A percentile compares a stretch with the other conserved stretches of the same genome.
These are phyloP conservation scores for Penicillium canariense DNA, from an alignment of 495 filamentous ascomycete genomes.

Conservation along the genomic window DNA sequence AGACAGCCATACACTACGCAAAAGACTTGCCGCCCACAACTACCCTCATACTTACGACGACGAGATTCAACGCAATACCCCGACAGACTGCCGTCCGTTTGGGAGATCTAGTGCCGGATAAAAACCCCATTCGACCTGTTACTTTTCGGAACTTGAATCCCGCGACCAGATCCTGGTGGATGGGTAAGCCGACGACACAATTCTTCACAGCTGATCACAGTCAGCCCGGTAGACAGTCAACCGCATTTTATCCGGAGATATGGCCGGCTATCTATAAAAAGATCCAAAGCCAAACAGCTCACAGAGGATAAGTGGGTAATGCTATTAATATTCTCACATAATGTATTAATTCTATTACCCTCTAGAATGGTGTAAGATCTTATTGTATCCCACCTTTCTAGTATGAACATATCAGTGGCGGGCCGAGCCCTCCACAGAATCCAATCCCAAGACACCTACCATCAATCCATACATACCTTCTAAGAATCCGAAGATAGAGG, in stretches of 20 bases:
- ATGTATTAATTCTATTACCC: too few species aligned
- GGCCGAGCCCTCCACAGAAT: too few species aligned
- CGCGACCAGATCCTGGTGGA: slow-evolving; percentile 33
- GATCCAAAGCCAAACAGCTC: slow-evolving; percentile 27
- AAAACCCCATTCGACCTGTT: slow-evolving; percentile 36
- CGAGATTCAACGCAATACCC: slow-evolving; percentile 55
- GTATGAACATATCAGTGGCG: too few species aligned
- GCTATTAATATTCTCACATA: not conserved
- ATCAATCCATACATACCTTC: too few species aligned
- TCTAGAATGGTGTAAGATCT: too few species aligned
- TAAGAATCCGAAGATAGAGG: too few species aligned
- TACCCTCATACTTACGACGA: slow-evolving; percentile 65
- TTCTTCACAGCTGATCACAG: slow-evolving; percentile 38
- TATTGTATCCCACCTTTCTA: too few species aligned
- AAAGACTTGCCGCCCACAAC: slow-evolving; percentile 60
- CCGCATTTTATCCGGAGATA: slow-evolving; percentile 42
- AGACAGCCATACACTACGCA: slow-evolving; percentile 62
- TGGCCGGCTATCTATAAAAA: slow-evolving; percentile 42
- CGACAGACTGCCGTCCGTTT: slow-evolving; percentile 39
- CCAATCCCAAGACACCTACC: too few species aligned
- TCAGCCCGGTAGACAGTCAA: slow-evolving; percentile 32
- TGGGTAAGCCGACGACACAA: slow-evolving; percentile 26
- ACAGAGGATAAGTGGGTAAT: not conserved
- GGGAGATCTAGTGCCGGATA: slow-evolving; percentile 36
- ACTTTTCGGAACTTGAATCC: slow-evolving; percentile 38